phyloP scores from a whole-genome alignment of 495 filamentous ascomycete species.

The Trichocladium uniseriatum region DNA sequence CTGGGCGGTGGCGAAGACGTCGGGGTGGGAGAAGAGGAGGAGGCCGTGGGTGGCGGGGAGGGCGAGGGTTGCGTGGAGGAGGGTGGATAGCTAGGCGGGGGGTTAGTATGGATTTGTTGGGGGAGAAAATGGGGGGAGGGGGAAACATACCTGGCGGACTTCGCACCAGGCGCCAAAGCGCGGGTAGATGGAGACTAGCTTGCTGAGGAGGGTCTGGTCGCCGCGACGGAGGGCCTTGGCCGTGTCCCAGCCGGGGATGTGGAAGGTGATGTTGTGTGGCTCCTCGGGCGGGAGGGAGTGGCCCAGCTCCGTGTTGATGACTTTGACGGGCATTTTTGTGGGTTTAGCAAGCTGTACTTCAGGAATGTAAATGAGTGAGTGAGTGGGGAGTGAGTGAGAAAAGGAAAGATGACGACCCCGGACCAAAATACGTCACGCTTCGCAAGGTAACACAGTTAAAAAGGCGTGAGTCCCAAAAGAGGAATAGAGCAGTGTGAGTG shows the following conservation, averaged over 20 bases:
- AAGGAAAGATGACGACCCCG: too few relatives aligned
- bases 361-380: neutral
- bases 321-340: slow-evolving; percentile 24
- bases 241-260: slow-evolving; percentile 28
- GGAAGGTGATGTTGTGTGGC: slow-evolving; percentile 33
- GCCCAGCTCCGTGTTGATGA: slow-evolving; percentile 28
- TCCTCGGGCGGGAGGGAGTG: slow-evolving; percentile 35
- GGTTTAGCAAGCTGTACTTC: too few relatives aligned
- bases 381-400: neutral
- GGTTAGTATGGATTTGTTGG: neutral
- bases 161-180: slow-evolving; percentile 30
- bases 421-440: too few relatives aligned
- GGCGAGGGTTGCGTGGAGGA: slow-evolving; percentile 18
- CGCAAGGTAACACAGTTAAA: too few relatives aligned
- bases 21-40: slow-evolving; percentile 23
- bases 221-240: slow-evolving; percentile 23
- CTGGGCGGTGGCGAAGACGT: slow-evolving; percentile 15
- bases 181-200: slow-evolving; percentile 34
- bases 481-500: too few relatives aligned
- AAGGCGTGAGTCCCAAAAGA: too few relatives aligned
- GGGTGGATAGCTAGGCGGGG: slow-evolving; percentile 15
- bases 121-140: neutral
- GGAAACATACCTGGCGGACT: slow-evolving; percentile 15
- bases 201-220: slow-evolving; percentile 21
- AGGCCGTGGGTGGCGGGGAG: slow-evolving; percentile 20